These are phyloP conservation scores for Thalassiosira hispida DNA, from an alignment of 352 stramenopile species.

Conservation along the genomic window DNA sequence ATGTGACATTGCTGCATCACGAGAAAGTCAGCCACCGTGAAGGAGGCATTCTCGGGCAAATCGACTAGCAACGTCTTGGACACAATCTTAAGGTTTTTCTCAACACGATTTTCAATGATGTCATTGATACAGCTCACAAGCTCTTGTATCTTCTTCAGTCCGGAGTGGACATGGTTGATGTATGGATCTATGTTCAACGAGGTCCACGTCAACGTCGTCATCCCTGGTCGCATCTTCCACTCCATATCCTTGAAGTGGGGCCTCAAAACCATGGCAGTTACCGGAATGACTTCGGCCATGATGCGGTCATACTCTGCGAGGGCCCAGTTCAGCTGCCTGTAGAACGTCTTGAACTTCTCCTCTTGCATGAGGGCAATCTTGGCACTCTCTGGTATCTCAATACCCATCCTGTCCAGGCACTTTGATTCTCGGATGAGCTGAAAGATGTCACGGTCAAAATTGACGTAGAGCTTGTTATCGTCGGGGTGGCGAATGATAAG, in stretches of 20 bases:
- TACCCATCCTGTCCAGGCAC: slow-evolving; percentile 97
- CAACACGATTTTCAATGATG: slow-evolving; percentile 98
- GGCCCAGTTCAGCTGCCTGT: slow-evolving; percentile 96
- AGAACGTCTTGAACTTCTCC: slow-evolving; percentile 99
- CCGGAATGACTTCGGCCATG: slow-evolving; percentile 95
- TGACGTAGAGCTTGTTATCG: slow-evolving; percentile 98
- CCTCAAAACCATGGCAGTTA: slow-evolving; percentile 92
- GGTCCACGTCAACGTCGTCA: slow-evolving; percentile 99
- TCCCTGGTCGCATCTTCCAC: slow-evolving; percentile 97
- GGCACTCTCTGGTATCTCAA: slow-evolving; percentile 96
- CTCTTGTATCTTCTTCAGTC: slow-evolving; percentile 95
- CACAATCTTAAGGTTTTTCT: slow-evolving; percentile 99
- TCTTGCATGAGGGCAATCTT: slow-evolving; percentile 97
- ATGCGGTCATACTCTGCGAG: slow-evolving; percentile 97
- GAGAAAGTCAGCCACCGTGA: slow-evolving; percentile 98
- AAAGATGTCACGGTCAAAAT: slow-evolving; percentile 98
- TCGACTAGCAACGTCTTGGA: slow-evolving; percentile 97
- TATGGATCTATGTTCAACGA: slow-evolving; percentile 99
- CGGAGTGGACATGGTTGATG: slow-evolving; percentile 90
- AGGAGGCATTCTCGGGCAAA: slow-evolving; percentile 94
- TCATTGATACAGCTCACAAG: slow-evolving; percentile 98
- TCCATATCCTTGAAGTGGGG: slow-evolving; percentile 99
- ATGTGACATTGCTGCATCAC: slow-evolving; percentile 96
- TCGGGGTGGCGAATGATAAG: slow-evolving; percentile 98
- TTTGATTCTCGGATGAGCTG: slow-evolving; percentile 97